Conservation (phyloP, 2,329 filamentous ascomycete species). For the Colletotrichum theobromicola region DNA sequence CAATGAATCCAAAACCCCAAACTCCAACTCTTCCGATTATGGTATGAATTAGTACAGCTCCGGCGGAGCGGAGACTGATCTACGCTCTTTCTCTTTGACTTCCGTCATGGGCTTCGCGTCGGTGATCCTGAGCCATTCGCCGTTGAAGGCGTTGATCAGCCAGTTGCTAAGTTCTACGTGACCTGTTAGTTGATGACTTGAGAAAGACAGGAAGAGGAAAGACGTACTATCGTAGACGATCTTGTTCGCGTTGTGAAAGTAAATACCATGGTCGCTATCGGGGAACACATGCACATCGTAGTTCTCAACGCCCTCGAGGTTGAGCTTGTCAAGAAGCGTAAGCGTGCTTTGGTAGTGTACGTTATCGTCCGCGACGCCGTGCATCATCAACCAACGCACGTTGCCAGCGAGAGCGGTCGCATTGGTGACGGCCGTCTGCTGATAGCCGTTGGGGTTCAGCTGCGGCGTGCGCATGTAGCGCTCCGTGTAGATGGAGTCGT, state of each 20-base stretch:
- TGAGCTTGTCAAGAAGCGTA: slow-evolving; percentile 83
- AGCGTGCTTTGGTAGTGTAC: slow-evolving; percentile 97
- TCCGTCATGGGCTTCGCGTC: slow-evolving; percentile 52
- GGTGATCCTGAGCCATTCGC: slow-evolving; percentile 78
- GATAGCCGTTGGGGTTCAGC: slow-evolving; percentile 79
- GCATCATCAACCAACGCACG: slow-evolving; percentile 92
- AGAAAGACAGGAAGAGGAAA: not conserved
- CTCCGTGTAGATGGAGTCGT: slow-evolving; percentile 93
- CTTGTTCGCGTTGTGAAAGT: slow-evolving; percentile 88
- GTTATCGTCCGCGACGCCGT: slow-evolving; percentile 96
- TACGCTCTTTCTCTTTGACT: slow-evolving; percentile 16
- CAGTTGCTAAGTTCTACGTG: slow-evolving; percentile 79
- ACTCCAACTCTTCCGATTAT: not conserved
- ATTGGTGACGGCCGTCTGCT: slow-evolving; percentile 75
- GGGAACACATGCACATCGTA: slow-evolving; percentile 98
- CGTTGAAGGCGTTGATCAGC: slow-evolving; percentile 97
- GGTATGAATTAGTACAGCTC: not conserved
- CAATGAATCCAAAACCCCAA: not conserved
- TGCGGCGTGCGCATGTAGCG: slow-evolving; percentile 97
- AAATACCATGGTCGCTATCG: slow-evolving; percentile 93
- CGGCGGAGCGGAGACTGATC: not conserved
- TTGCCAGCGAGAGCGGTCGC: slow-evolving; percentile 74
- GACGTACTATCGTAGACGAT: slow-evolving; percentile 93
- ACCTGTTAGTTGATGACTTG: not conserved
- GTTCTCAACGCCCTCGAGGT: slow-evolving; percentile 82